Base-by-base conservation (phyloP, 495 filamentous ascomycete genomes). In the Penicillium angulare region DNA sequence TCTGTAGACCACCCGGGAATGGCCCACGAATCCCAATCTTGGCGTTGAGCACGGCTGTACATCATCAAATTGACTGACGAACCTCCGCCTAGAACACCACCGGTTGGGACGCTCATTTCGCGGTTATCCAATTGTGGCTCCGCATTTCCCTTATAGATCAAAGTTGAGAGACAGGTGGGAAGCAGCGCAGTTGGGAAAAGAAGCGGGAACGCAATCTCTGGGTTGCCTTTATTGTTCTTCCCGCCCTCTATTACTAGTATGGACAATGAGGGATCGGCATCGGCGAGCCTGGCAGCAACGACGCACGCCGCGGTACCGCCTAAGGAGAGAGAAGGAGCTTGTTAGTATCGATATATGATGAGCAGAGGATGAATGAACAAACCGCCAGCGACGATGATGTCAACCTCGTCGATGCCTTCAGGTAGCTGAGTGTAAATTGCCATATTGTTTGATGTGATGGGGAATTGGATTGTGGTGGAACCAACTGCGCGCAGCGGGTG, bases 11-110 rank as follows among this genome's bases (percentile, higher is more conserved):
- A 38, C 2, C 34, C 34, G 8, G 34, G 34, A 38, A 15, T 38
- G 8, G 34, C 34, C 34, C 34, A 38, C 6, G 34, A 38, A 38
- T 38, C 34, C 34, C 34, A 38, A 16, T 38, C 34, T n/a, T 38
- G 34, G 34, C 34, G 13, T 38, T 38, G 34, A 38, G 34, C 34
- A 15, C 34, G 34, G 16, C 34, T 38, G 17, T 38, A 38, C 34
- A 38, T 38, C 34, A 38, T 38, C 34, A 38, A 38, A 15, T 38
- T 38, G 34, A 38, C 16, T 38, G 34, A 38, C 34, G 34, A 38
- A 3, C 34, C 34, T 38, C 34, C 34, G 6, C 34, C 34, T 15
- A 38, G 34, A 38, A 38, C 34, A 38, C 34, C 34, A 3, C 34
- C 34, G 34, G 34, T 38, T 38, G 34, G 34, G 34, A 38, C 34